These are phyloP conservation scores for Alternaria metachromatica DNA, from an alignment of 2,329 filamentous ascomycete genomes.

Conservation along the genomic window DNA sequence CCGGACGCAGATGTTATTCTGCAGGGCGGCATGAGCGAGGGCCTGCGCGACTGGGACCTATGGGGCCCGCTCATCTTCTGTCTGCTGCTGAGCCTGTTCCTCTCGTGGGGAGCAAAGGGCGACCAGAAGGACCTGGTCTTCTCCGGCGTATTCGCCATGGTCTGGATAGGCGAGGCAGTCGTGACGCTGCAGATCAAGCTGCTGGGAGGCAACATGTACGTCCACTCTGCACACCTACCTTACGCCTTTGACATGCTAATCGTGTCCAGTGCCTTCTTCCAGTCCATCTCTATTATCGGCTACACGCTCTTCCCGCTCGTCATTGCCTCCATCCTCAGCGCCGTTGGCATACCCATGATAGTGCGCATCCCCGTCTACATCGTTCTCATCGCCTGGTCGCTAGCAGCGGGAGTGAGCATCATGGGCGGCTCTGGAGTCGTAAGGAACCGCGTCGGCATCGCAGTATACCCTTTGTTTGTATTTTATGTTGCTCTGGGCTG, in stretches of 20 bases:
- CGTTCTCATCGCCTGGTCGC: conserved; percentile 86
- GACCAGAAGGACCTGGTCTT: conserved; percentile 90
- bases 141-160: conserved; percentile 92
- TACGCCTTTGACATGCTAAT: conserved; percentile 34
- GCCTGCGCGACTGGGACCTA: conserved; percentile 94
- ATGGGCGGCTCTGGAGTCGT: conserved; percentile 94
- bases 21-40: conserved; percentile 81
- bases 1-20: conserved; percentile 71
- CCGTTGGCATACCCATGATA: conserved; percentile 78
- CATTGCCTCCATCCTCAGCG: conserved; percentile 88
- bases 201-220: conserved; percentile 94
- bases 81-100: conserved; percentile 81
- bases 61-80: conserved; percentile 98
- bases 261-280: conserved; percentile 84
- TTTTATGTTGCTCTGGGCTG: conserved; percentile 95
- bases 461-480: conserved; percentile 92
- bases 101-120: conserved; percentile 79
- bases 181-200: conserved; percentile 99
- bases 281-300: conserved; percentile 96
- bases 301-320: conserved; percentile 98
- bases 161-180: conserved; percentile 95
- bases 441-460: conserved; percentile 90
- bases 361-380: conserved; percentile 89
- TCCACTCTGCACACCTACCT: conserved; percentile 28
- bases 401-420: conserved; percentile 95